Base-by-base conservation (phyloP, 495 filamentous ascomycete genomes). In the Immersiella caudata region DNA sequence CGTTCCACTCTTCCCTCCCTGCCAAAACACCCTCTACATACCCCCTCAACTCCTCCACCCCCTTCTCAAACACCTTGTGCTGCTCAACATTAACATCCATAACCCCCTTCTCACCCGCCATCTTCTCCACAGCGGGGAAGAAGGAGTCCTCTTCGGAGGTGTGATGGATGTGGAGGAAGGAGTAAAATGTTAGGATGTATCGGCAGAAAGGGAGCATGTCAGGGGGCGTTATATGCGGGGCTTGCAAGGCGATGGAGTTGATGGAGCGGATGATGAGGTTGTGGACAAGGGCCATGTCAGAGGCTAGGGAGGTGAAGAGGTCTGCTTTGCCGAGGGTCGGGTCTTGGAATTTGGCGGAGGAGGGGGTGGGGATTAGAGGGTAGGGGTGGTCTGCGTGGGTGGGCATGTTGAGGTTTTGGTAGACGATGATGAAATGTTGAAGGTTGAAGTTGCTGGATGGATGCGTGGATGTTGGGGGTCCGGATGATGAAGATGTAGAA, bases 181-280 rank as follows among this genome's bases (percentile, higher is more conserved):
- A 18, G 61, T 65, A 63, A 70, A 74, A 81, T 27, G 68, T 60
- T 3, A 68, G 49, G 57, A 75, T 77, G 70, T 72, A 77, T 59
- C 75, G 77, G 64, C 79, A 66, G 67, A 85, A 84, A 51, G 71
- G 33, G 9, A 62, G 65, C 58, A 76, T 62, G 66, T 84, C 74
- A 9, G n/a, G 67, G 25, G 18, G 72, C 52, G 52, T 62, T 50
- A 80, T 68, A 61, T 79, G 69, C 0, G 76, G 78, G 0, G 80
- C 79, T 76, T 85, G 82, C 33, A 80, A 74, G 74, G 83, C 83
- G 73, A 85, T 84, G 61, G 75, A 70, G 74, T 85, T 86, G 62
- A 85, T 73, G n/a, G 72, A 71, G 56, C 81, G 82, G 69, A 80
- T 71, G 21, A 84, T 67, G 56, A 78, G 63, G 76, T 84, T 85